Percentiles rank a stretch among this genome's conserved stretches.
Evolutionary conservation across 2,329 filamentous ascomycete genomes (phyloP).

Genomic region (Aureobasidium sp.): DNA sequence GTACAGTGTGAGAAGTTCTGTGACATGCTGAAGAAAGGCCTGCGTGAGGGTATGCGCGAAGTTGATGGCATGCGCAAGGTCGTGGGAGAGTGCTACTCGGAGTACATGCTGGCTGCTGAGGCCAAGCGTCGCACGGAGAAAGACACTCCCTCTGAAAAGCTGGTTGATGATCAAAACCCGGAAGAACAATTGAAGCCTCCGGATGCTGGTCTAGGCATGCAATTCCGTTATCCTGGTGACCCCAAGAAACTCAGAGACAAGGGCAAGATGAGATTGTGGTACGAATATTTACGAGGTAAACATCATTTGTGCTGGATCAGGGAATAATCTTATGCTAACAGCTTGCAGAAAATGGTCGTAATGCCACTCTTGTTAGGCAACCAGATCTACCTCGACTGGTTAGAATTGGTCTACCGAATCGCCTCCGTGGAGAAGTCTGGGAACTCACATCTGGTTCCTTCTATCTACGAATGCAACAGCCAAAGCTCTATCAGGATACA

Average conservation of each 20-base stretch:
- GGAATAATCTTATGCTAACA: not conserved
- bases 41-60: constrained; percentile 79
- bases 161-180: constrained; percentile 25
- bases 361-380: constrained; percentile 84
- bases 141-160: constrained; percentile 38
- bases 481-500: constrained; percentile 76
- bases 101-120: constrained; percentile 59
- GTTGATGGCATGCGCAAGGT: constrained; percentile 78
- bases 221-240: constrained; percentile 93
- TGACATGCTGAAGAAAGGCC: constrained; percentile 84
- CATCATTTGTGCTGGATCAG: not conserved
- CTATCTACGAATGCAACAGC: constrained; percentile 79
- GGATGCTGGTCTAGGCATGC: constrained; percentile 87
- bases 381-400: constrained; percentile 98
- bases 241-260: constrained; percentile 86
- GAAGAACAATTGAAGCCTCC: constrained; percentile 47
- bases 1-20: constrained; percentile 92
- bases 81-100: constrained; percentile 80
- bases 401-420: constrained; percentile 86
- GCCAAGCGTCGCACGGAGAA: constrained; percentile 28
- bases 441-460: constrained; percentile 88
- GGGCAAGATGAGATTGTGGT: constrained; percentile 97
- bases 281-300: constrained; percentile 69
- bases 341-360: constrained; percentile 76
- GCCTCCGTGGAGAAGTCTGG: constrained; percentile 90